Conservation (phyloP, 2,329 filamentous ascomycete genomes). For the Microsporum ferrugineum region DNA sequence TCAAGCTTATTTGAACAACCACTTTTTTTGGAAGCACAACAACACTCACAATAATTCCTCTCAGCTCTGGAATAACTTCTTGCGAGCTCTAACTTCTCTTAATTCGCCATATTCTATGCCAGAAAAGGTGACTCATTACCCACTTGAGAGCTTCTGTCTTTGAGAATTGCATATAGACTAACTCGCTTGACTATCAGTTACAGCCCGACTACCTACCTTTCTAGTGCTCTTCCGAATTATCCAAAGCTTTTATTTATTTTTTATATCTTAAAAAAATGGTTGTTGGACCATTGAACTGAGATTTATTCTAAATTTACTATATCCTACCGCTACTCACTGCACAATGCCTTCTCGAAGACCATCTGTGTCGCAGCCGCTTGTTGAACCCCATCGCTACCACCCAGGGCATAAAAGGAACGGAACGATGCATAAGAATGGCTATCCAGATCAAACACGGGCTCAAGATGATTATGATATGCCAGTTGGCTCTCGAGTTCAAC, state of each 20-base stretch:
- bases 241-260: neutral
- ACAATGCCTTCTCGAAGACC: neutral
- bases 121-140: neutral
- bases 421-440: conserved; percentile 1
- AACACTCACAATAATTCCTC: no score
- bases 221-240: no score
- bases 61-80: neutral
- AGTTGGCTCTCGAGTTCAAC: conserved; percentile 46
- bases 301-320: no score
- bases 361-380: neutral
- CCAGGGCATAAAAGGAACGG: neutral
- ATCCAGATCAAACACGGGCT: conserved; percentile 36
- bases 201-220: neutral
- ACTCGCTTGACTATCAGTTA: neutral
- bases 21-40: neutral
- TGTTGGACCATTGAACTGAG: neutral
- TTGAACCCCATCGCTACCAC: neutral
- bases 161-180: neutral
- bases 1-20: neutral
- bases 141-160: neutral
- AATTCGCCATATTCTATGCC: neutral
- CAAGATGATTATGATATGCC: conserved; percentile 52
- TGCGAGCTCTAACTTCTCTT: neutral
- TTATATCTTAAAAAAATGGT: neutral
- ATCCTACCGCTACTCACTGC: neutral